These are phyloP conservation scores for Scutellaria galericulata DNA, from an alignment of 257 asterid genomes.

Conservation along the genomic window DNA sequence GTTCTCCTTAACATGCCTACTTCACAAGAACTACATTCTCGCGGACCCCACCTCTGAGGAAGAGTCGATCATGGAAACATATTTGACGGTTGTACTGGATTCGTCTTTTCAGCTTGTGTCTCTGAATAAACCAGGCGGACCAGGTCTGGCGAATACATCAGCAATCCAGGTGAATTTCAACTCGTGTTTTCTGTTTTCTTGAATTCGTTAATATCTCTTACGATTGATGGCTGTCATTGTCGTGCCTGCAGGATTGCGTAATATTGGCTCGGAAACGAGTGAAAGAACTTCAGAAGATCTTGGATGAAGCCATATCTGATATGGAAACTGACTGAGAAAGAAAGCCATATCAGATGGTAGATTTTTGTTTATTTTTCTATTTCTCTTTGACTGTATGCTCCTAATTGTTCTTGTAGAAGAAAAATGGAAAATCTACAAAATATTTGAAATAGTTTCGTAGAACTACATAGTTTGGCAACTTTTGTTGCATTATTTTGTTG, in stretches of 20 bases:
- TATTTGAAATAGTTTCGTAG: conserved; percentile 24
- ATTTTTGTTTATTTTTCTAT: neutral
- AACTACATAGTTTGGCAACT: conserved; percentile 27
- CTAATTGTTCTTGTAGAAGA: conserved; percentile 28
- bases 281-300: conserved; percentile 63
- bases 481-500: conserved; percentile 17
- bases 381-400: conserved; percentile 4
- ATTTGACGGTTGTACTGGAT: conserved; percentile 75
- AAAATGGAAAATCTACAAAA: neutral
- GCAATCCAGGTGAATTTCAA: conserved; percentile 66
- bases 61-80: conserved; percentile 91
- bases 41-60: conserved; percentile 98
- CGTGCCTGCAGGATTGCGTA: conserved; percentile 37
- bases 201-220: neutral
- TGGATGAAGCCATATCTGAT: conserved; percentile 71
- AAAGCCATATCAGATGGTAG: neutral
- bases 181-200: neutral
- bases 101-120: conserved; percentile 77
- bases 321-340: conserved; percentile 66
- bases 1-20: conserved; percentile 79
- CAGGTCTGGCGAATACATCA: conserved; percentile 70
- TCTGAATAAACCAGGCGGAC: conserved; percentile 89
- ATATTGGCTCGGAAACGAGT: conserved; percentile 63
- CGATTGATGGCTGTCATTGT: no score
- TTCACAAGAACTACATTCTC: conserved; percentile 86